Evolutionary conservation across 495 filamentous ascomycete genomes (phyloP).

Genomic region (Sporormia fimetaria): DNA sequence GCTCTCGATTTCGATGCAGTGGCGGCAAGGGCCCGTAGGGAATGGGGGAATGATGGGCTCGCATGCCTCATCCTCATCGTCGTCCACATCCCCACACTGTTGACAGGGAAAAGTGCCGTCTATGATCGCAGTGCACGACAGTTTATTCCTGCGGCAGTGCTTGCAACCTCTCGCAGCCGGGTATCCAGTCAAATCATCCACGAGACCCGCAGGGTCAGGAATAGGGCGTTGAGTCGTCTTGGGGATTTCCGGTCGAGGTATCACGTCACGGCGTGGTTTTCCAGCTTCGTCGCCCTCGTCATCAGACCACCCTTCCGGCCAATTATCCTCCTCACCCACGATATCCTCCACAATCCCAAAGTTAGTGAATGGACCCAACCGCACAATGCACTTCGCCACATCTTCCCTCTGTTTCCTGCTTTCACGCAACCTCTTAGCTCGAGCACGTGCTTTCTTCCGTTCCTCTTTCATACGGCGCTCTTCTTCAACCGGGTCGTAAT

Average conservation of each 20-base stretch:
- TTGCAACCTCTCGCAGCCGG: slow-evolving; percentile 9
- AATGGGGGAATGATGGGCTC: slow-evolving; percentile 2
- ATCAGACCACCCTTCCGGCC: slow-evolving; percentile 13
- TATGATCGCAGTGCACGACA: slow-evolving; percentile 5
- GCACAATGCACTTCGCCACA: slow-evolving; percentile 6
- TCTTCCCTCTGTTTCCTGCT: background rate
- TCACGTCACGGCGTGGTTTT: background rate
- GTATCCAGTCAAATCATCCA: slow-evolving; percentile 13
- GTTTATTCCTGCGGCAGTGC: slow-evolving; percentile 1
- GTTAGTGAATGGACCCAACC: background rate
- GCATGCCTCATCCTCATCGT: slow-evolving; percentile 5
- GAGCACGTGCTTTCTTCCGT: too few relatives aligned
- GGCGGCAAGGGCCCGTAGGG: slow-evolving; percentile 6
- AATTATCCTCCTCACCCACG: slow-evolving; percentile 8
- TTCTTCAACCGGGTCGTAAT: slow-evolving; percentile 16
- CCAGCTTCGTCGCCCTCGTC: slow-evolving; percentile 9
- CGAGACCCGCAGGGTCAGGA: slow-evolving; percentile 4
- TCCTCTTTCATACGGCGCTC: too few relatives aligned
- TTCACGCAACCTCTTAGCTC: background rate
- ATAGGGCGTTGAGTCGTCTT: slow-evolving; percentile 11
- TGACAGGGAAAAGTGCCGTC: slow-evolving; percentile 10
- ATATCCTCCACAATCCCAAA: slow-evolving; percentile 9
- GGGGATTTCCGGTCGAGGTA: too few relatives aligned
- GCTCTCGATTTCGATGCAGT: slow-evolving; percentile 3
- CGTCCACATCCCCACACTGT: slow-evolving; percentile 5